Evolutionary conservation across 1,139 yeast species (phyloP).

Genomic region (Debaryomyces fabryi): DNA sequence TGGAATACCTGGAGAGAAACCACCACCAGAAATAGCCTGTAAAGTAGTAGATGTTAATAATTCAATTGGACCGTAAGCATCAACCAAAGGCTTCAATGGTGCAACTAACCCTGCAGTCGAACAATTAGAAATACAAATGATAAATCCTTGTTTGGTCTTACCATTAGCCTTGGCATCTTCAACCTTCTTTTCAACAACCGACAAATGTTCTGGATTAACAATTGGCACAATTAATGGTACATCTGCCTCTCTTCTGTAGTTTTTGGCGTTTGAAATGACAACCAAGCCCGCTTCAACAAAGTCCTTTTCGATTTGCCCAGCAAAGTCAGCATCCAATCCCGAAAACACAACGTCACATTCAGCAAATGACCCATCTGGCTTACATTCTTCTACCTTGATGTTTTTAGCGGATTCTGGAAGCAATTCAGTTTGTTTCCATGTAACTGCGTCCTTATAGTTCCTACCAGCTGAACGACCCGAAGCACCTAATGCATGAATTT

Average conservation of each 20-base stretch:
- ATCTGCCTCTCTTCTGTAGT: slow-evolving; percentile 83
- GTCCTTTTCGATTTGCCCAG: slow-evolving; percentile 88
- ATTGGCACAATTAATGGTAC: slow-evolving; percentile 97
- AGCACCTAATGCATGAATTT: slow-evolving; percentile 85
- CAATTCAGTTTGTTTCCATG: slow-evolving; percentile 91
- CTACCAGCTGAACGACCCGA: slow-evolving; percentile 94
- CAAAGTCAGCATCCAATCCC: slow-evolving; percentile 91
- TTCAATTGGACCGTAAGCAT: slow-evolving; percentile 86
- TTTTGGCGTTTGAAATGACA: slow-evolving; percentile 92
- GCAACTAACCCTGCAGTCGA: slow-evolving; percentile 98
- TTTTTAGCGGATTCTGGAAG: slow-evolving; percentile 70
- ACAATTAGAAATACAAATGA: slow-evolving; percentile 95
- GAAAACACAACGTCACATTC: slow-evolving; percentile 95
- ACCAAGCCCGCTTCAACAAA: slow-evolving; percentile 81
- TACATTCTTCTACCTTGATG: slow-evolving; percentile 76
- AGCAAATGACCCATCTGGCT: slow-evolving; percentile 65
- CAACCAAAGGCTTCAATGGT: slow-evolving; percentile 90
- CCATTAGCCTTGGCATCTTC: slow-evolving; percentile 56
- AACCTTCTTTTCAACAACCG: slow-evolving; percentile 66
- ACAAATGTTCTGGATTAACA: slow-evolving; percentile 91
- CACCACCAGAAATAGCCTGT: slow-evolving; percentile 98
- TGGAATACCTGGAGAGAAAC: slow-evolving; percentile 97
- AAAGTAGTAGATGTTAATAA: slow-evolving; percentile 86
- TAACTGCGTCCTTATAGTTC: slow-evolving; percentile 78
- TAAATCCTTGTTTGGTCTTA: slow-evolving; percentile 69